Evolutionary conservation across 148 eudicot genomes (phyloP), one percentile per base, ranked within the genome.

Genomic region (Vaccinium myrtillus): DNA sequence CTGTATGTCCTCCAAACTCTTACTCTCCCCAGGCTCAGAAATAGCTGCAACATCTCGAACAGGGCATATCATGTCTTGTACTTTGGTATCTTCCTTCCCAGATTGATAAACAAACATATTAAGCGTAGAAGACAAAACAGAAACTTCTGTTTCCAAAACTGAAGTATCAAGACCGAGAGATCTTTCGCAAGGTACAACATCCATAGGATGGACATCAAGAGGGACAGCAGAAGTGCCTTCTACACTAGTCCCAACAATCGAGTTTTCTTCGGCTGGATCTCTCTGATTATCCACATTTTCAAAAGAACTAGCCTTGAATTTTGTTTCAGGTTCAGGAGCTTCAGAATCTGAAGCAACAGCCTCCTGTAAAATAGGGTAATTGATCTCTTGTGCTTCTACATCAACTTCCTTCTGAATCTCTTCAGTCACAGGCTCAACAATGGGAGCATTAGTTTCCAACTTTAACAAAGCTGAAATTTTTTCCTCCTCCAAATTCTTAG

Each of bases 311-410:
- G 74, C 76, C 13, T 43, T 15, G 56, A n/a, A 11, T 39, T 23
- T 61, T 23, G 21, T 46, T 74, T 58, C 75, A 63, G 53, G 81
- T 76, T 73, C 65, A 48, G 53, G 27, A 83, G 6, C 77, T 43
- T 54, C 81, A 54, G 55, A 51, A 15, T 25, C 54, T 65, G 80
- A 67, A 67, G 18, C 82, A 77, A 32, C 74, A 81, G 58, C 46
- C 46, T 77, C 80, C 53, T 77, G 58, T 18, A 43, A 70, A 82
- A 69, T 43, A 55, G 63, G 87, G 78, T 61, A 85, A 54, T 27
- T 56, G 49, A 70, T 78, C 82, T 87, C 83, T 48, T 67, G 84
- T 65, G 32, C 78, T 56, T 74, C 48, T 74, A 67, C 51, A 85
- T 51, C 75, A 61, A 54, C 83, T 73, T 69, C 85, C 69, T n/a